Evolutionary conservation across 2,329 filamentous ascomycete genomes (phyloP).

Genomic region (Monilinia polystroma): DNA sequence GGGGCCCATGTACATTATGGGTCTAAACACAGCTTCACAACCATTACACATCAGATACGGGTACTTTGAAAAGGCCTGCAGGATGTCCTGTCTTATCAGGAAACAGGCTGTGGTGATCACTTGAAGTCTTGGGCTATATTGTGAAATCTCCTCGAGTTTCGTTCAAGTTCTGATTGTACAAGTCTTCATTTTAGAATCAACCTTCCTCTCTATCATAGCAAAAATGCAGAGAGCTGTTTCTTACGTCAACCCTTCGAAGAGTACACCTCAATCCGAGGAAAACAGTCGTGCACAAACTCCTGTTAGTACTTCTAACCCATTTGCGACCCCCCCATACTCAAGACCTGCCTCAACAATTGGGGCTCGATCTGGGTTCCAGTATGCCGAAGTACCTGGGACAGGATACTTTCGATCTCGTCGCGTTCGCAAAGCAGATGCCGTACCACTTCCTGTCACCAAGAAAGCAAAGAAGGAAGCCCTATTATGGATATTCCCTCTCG

Average conservation of each 20-base stretch:
- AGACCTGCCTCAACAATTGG: constrained; percentile 27
- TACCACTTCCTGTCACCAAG: constrained; percentile 71
- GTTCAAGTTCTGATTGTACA: not conserved
- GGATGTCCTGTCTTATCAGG: constrained; percentile 14
- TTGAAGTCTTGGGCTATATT: constrained; percentile 20
- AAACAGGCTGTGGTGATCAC: constrained; percentile 17
- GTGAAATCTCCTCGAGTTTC: constrained; percentile 19
- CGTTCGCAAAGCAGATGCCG: constrained; percentile 66
- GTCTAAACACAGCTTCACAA: constrained; percentile 17
- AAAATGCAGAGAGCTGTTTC: constrained; percentile 20
- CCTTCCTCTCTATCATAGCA: constrained; percentile 1
- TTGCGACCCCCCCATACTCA: constrained; percentile 27
- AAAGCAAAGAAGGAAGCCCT: constrained; percentile 75
- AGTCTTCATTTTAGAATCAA: constrained; percentile 14
- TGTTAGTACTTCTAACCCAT: constrained; percentile 24
- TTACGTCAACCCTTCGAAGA: constrained; percentile 8
- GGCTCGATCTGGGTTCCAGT: constrained; percentile 27
- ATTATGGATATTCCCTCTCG: constrained; percentile 71
- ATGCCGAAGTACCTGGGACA: constrained; percentile 26
- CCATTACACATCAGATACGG: constrained; percentile 7
- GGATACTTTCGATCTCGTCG: constrained; percentile 71
- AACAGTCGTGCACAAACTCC: constrained; percentile 21
- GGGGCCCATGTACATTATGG: constrained; percentile 17
- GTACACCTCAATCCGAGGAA: constrained; percentile 19
- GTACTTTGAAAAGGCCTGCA: constrained; percentile 15